Base-by-base conservation (phyloP, 1,284 basidiomycete species). In the Trichosporon sp. region DNA sequence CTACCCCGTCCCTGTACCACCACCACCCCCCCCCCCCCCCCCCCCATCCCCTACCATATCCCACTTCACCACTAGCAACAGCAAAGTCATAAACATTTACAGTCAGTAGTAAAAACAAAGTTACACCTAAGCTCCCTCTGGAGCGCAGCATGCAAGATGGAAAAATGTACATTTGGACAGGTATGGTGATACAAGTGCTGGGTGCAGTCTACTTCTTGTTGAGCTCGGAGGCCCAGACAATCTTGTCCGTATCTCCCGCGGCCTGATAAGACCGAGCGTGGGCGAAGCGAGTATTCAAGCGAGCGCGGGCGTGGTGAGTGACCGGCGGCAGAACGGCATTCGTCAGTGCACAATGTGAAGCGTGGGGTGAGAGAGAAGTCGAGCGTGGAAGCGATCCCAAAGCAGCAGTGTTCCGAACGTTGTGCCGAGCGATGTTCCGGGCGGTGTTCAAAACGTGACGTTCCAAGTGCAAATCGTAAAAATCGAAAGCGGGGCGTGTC, bases 201-300 rank as follows among this genome's bases (percentile, higher is more conserved):
- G 31, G 31, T 1, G 8, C 35, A 7, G 59, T n/a, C 59, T 63
- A 63, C 65, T 70, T 70, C 59, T 73, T 69, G 43, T 73, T 69
- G 43, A 73, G 68, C 12, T 73, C 67, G 63, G 71, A 70, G 32
- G 69, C 76, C 76, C 76, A 77, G 1, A 77, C 73, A 31, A 77
- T 65, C 70, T 76, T 75, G 70, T 70, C 75, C 14, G 75, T 71
- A 2, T 75, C 75, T 4, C 74, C 71, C 10, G 74, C 76, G 2
- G 70, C 70, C 76, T 76, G 67, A 46, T 46, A 46, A 46, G 16
- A 12, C 38, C 38, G 38, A 40, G 12, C 38, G 38, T 12, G 38
- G 11, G 38, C 40, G 40, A 43, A 43, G 40, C 40, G 40, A 43
- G 40, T 14, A 37, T 7, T 5, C 8, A 40, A 40, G 38, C 12